Percentiles rank a stretch among this genome's conserved stretches.
These are phyloP conservation scores for Globisporangium nunn DNA, from an alignment of 352 stramenopile species.

Conservation along the genomic window DNA sequence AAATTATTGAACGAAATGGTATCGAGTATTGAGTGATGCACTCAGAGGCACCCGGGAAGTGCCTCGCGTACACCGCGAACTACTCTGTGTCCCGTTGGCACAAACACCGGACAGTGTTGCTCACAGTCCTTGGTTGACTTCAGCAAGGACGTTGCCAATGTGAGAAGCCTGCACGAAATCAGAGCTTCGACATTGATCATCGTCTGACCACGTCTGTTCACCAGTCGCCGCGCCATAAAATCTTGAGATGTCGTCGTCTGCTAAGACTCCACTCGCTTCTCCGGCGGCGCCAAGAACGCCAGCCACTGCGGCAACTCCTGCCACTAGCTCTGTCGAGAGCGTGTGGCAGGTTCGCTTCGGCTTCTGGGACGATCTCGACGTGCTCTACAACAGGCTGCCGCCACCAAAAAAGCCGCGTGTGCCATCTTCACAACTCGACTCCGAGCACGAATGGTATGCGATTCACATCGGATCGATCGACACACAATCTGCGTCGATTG, in stretches of 20 bases:
- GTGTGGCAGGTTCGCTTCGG: constrained; percentile 47
- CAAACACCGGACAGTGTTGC: constrained; percentile 35
- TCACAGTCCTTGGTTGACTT: constrained; percentile 85
- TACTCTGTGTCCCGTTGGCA: constrained; percentile 46
- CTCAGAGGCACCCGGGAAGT: constrained; percentile 72
- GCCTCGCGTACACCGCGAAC: constrained; percentile 83
- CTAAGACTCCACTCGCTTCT: background rate
- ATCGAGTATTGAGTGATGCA: too few relatives aligned
- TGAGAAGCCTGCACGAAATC: constrained; percentile 74
- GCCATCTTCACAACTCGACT: constrained; percentile 21
- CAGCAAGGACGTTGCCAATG: constrained; percentile 69
- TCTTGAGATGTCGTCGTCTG: too few relatives aligned
- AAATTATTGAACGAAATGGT: too few relatives aligned
- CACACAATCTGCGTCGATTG: background rate
- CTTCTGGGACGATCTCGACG: constrained; percentile 52
- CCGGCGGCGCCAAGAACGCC: background rate
- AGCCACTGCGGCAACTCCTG: background rate
- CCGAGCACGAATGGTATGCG: constrained; percentile 31
- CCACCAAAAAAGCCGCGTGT: constrained; percentile 38
- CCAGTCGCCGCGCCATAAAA: too few relatives aligned
- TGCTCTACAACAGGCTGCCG: constrained; percentile 34
- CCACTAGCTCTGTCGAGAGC: background rate
- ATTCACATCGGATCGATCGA: background rate
- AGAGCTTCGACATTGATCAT: too few relatives aligned
- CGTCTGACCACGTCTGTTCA: too few relatives aligned